These are phyloP conservation scores for Myrica gale DNA, from an alignment of 306 rosid species.

Conservation along the genomic window DNA sequence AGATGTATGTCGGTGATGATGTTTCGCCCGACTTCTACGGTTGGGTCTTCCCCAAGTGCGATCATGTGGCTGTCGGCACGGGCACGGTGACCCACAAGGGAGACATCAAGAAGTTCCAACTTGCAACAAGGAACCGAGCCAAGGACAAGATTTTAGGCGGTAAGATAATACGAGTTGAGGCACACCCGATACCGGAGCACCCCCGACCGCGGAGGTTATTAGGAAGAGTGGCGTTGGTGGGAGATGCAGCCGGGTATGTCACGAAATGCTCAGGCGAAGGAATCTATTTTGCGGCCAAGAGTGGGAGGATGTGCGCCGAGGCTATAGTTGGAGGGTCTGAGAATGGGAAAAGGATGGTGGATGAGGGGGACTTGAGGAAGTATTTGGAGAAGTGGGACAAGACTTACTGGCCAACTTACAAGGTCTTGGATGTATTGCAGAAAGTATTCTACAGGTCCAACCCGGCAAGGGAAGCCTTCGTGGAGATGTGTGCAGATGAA, in stretches of 20 bases:
- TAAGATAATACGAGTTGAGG: slow-evolving; percentile 89
- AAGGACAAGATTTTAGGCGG: slow-evolving; percentile 91
- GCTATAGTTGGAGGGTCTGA: slow-evolving; percentile 86
- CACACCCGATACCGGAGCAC: slow-evolving; percentile 96
- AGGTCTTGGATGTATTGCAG: slow-evolving; percentile 94
- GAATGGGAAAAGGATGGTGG: slow-evolving; percentile 90
- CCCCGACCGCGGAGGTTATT: slow-evolving; percentile 82
- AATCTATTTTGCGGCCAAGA: slow-evolving; percentile 95
- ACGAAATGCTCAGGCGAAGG: slow-evolving; percentile 98
- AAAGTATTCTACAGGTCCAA: slow-evolving; percentile 96
- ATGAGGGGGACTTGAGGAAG: slow-evolving; percentile 83
- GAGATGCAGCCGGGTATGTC: slow-evolving; percentile 98
- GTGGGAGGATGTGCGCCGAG: slow-evolving; percentile 98
- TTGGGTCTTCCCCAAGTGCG: slow-evolving; percentile 97
- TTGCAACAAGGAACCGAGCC: slow-evolving; percentile 92
- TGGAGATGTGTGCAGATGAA: slow-evolving; percentile 97
- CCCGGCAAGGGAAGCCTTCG: slow-evolving; percentile 96
- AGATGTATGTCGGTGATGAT: slow-evolving; percentile 96
- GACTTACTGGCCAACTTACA: slow-evolving; percentile 97
- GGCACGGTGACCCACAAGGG: slow-evolving; percentile 98
- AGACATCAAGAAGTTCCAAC: slow-evolving; percentile 97
- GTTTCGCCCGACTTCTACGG: slow-evolving; percentile 98
- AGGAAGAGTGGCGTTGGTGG: slow-evolving; percentile 80
- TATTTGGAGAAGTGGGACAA: slow-evolving; percentile 98
- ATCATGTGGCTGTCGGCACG: slow-evolving; percentile 96